These are phyloP conservation scores for Metschnikowia hibisci DNA, from an alignment of 805 yeast species.

Conservation along the genomic window DNA sequence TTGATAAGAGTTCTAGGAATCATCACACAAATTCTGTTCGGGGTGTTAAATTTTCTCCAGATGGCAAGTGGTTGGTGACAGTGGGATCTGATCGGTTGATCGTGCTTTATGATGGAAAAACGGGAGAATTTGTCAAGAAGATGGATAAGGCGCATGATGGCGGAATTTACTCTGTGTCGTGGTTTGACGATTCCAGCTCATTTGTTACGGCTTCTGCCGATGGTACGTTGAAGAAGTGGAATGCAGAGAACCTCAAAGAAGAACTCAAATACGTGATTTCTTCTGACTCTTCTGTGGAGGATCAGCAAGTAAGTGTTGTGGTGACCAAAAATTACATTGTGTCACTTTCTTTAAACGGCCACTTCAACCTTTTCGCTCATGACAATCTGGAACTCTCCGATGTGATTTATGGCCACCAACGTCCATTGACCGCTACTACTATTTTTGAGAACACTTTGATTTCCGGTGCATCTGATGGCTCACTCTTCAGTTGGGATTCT, in stretches of 20 bases:
- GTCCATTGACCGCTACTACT: constrained; percentile 63
- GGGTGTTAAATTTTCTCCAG: constrained; percentile 78
- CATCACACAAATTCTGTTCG: constrained; percentile 75
- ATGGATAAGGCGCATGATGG: constrained; percentile 61
- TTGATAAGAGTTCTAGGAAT: constrained; percentile 65
- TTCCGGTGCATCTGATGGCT: constrained; percentile 84
- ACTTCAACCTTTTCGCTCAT: constrained; percentile 54
- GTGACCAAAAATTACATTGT: constrained; percentile 58
- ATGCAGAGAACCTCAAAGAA: constrained; percentile 34
- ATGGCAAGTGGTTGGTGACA: constrained; percentile 68
- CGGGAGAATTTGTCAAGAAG: constrained; percentile 67
- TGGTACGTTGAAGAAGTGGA: constrained; percentile 65
- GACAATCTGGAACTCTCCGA: constrained; percentile 32
- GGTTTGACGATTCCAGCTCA: constrained; percentile 51
- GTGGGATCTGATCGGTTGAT: constrained; percentile 83
- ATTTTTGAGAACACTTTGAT: constrained; percentile 27
- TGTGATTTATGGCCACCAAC: constrained; percentile 72
- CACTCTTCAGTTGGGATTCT: constrained; percentile 56
- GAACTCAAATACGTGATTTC: constrained; percentile 46
- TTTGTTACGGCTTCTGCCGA: constrained; percentile 88
- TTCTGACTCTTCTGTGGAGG: constrained; percentile 36
- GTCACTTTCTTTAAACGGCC: constrained; percentile 69
- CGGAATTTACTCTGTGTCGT: constrained; percentile 74
- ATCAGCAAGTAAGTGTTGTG: constrained; percentile 79
- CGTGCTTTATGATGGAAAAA: constrained; percentile 78